Conservation (phyloP, 2,329 filamentous ascomycete species). For the Scytalidium sp. region DNA sequence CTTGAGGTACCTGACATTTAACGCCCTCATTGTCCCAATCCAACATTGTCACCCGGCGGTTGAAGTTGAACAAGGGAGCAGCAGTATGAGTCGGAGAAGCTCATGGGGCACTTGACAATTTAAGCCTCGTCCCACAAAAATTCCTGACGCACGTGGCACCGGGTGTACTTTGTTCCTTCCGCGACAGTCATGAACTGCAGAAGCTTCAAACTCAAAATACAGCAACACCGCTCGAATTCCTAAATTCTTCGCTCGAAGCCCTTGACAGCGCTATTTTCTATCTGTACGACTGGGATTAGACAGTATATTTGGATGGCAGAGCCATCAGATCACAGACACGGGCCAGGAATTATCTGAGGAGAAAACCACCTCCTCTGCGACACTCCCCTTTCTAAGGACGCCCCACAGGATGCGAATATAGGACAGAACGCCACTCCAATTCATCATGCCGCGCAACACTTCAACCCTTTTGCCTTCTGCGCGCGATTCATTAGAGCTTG, state of each 20-base stretch:
- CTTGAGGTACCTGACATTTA: neutral
- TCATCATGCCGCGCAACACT: slow-evolving; percentile 26
- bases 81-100: neutral
- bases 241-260: too few relatives aligned
- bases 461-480: slow-evolving; percentile 24
- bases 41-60: neutral
- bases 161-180: neutral
- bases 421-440: neutral
- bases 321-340: neutral
- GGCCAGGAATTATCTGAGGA: neutral
- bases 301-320: neutral
- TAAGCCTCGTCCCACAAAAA: neutral
- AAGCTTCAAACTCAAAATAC: neutral
- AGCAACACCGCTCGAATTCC: neutral
- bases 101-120: neutral
- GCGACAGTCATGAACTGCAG: too few relatives aligned
- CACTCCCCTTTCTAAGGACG: neutral
- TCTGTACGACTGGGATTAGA: neutral
- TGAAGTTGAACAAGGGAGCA: neutral
- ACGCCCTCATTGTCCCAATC: neutral
- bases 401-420: slow-evolving; percentile 5
- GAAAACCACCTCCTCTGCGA: neutral
- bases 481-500: slow-evolving; percentile 94
- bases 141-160: neutral
- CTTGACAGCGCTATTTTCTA: too few relatives aligned